Base-by-base conservation (phyloP, 805 yeast genomes). In the Kodamaea jinghongensis region DNA sequence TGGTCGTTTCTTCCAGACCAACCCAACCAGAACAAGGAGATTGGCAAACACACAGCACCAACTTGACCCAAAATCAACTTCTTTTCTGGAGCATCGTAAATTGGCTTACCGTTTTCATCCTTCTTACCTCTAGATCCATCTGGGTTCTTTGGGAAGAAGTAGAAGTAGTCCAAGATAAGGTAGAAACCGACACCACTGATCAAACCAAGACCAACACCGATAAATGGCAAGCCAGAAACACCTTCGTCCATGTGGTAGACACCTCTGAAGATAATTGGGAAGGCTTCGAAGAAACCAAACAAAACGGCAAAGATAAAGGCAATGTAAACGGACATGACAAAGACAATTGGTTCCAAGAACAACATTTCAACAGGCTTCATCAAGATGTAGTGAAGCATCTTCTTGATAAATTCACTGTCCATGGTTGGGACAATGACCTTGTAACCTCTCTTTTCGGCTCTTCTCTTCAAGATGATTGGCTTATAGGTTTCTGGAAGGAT, bases 231-330 rank as follows among this genome's bases (percentile, higher is more conserved):
- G 10, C 90, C 88, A 1, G 87, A 73, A 9, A 76, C 62, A 41
- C 88, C 90, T 1, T 64, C 44, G 28, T 52, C 54, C 87, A 83
- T 81, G 2, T 46, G 48, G 57, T 84, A 83, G 16, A 71, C 75
- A 26, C 84, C 86, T 54, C 76, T 67, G 64, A 83, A 84, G 45
- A 84, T 83, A 37, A 83, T 76, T 6, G 89, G 89, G 62, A 70
- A 83, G 3, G 89, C 89, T 58, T 83, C 90, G 52, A 84, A 84
- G 69, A 83, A 84, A 0, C 88, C 90, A 49, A 83, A 84, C 39
- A 84, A 63, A 2, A 84, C 88, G 1, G 90, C 88, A 63, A 83
- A 83, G 37, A 84, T 76, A 54, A 84, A 83, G 0, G 90, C 84
- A 43, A 81, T 76, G 58, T 84, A 84, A 37, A 83, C 60, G 22